Base-by-base conservation (phyloP, 2,329 filamentous ascomycete genomes). In the Paecilomyces sp. region DNA sequence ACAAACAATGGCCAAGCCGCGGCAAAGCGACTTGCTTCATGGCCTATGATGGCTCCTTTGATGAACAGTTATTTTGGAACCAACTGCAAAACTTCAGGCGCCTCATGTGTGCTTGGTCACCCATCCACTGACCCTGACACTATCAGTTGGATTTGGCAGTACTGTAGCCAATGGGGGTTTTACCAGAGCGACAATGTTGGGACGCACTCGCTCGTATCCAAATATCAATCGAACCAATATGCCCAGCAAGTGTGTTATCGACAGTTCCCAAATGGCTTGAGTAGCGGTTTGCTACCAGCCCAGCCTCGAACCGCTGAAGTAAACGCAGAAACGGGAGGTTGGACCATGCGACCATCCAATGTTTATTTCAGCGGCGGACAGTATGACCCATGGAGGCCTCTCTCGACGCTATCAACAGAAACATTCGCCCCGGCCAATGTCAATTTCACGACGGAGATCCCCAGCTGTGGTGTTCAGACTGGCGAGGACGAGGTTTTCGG, bases 91-190 rank as follows among this genome's bases (percentile, higher is more conserved):
- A 70, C 71, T 1, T 64, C 65, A 1, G 63, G 70, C 24, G 30
- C 54, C 9, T 63, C 66, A 2, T 82, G 80, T 62, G 65, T 76
- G 31, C 63, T 82, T 31, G 68, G 76, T 33, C 63, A 68, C 18
- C 62, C 61, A 3, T 68, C 73, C 52, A 65, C 65, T 1, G 72
- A 77, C 6, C 72, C 79, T 0, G 63, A 72, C 7, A 64, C 60
- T 1, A 79, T 82, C 61, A 68, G 70, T 56, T 82, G 79, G 79
- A 76, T 70, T 0, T 83, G 80, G 79, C 80, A 83, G 64, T 80
- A 78, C 65, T 84, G 82, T 67, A 80, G 77, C 2, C 75, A 83
- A 65, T 82, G 77, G 77, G 82, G 81, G 9, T 83, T 73, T 67
- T 80, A 77, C 65, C 79, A 81, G 65, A 73, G 73, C 57, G 75